These are phyloP conservation scores for Talaromyces funiculosus DNA, from an alignment of 2,329 filamentous ascomycete species.

Conservation along the genomic window DNA sequence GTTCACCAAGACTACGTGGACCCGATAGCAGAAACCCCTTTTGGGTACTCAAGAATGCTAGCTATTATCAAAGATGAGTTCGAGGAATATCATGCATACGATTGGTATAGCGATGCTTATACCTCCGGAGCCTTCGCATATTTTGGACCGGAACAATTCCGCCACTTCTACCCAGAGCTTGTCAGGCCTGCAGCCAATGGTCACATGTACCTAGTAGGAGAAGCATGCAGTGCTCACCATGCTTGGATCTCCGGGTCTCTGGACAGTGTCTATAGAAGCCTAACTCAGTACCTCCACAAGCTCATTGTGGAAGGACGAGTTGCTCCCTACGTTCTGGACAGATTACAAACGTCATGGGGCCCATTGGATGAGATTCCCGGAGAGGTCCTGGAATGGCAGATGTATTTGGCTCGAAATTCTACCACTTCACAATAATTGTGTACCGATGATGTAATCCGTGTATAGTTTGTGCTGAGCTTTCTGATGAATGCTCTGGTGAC, in stretches of 20 bases:
- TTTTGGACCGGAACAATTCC: background rate
- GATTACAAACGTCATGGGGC: background rate
- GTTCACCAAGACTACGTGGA: background rate
- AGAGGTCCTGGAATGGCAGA: background rate
- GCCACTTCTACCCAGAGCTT: background rate
- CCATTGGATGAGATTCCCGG: background rate
- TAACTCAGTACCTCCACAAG: background rate
- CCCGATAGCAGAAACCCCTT: background rate
- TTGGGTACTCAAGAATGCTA: background rate
- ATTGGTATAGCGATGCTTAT: background rate
- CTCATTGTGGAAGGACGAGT: background rate
- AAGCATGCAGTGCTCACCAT: background rate
- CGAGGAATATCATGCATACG: background rate
- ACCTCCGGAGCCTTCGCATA: background rate
- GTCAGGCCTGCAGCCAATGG: background rate
- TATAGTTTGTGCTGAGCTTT: too few relatives aligned
- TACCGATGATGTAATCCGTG: background rate
- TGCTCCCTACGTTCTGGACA: background rate
- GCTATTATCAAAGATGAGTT: background rate
- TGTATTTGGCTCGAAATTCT: background rate
- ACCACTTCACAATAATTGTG: too few relatives aligned
- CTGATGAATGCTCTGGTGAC: too few relatives aligned
- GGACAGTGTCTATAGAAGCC: background rate
- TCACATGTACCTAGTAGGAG: background rate
- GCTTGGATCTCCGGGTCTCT: background rate